Percentiles rank a stretch among this genome's conserved stretches.
These are phyloP conservation scores for Melanopsichium pennsylvanicum DNA, from an alignment of 1,284 basidiomycete species.

Conservation along the genomic window DNA sequence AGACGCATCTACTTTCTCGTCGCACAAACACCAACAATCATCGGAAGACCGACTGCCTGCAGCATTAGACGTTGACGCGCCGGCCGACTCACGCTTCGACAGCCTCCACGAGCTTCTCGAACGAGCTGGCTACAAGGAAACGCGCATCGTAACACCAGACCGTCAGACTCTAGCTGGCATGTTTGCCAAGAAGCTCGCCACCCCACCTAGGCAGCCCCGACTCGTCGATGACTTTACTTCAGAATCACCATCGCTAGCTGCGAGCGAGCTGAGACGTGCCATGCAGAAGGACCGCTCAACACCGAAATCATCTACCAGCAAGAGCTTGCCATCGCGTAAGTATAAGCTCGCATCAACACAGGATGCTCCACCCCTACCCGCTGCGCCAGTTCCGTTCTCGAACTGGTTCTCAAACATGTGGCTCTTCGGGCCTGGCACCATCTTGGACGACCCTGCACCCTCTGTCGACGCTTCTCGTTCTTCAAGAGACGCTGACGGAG, in stretches of 20 bases:
- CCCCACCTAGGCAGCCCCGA: slow-evolving; percentile 14
- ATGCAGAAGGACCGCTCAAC: slow-evolving; percentile 14
- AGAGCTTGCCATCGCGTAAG: slow-evolving; percentile 37
- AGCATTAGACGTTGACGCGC: no score
- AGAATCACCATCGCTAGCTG: slow-evolving; percentile 37
- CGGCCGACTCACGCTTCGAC: slow-evolving; percentile 44
- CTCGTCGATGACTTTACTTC: slow-evolving; percentile 32
- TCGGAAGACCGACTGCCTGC: not conserved
- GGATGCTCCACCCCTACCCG: slow-evolving; percentile 7
- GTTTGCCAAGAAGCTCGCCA: slow-evolving; percentile 29
- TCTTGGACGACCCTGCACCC: not conserved
- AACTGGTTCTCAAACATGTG: slow-evolving; percentile 39
- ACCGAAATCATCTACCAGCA: slow-evolving; percentile 19
- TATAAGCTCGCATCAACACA: slow-evolving; percentile 1
- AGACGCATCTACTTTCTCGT: not conserved
- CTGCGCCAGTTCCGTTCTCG: slow-evolving; percentile 5
- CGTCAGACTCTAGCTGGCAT: slow-evolving; percentile 27
- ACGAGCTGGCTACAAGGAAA: slow-evolving; percentile 62
- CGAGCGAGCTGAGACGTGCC: slow-evolving; percentile 24
- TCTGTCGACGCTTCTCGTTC: not conserved
- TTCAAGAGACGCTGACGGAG: not conserved
- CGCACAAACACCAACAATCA: not conserved
- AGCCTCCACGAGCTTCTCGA: slow-evolving; percentile 61
- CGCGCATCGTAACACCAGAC: slow-evolving; percentile 59
- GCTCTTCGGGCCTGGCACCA: slow-evolving; percentile 36